Percentiles rank a stretch among this genome's conserved stretches.
These are phyloP conservation scores for Mollisia scopiformis DNA, from an alignment of 2,329 filamentous ascomycete species.

Conservation along the genomic window DNA sequence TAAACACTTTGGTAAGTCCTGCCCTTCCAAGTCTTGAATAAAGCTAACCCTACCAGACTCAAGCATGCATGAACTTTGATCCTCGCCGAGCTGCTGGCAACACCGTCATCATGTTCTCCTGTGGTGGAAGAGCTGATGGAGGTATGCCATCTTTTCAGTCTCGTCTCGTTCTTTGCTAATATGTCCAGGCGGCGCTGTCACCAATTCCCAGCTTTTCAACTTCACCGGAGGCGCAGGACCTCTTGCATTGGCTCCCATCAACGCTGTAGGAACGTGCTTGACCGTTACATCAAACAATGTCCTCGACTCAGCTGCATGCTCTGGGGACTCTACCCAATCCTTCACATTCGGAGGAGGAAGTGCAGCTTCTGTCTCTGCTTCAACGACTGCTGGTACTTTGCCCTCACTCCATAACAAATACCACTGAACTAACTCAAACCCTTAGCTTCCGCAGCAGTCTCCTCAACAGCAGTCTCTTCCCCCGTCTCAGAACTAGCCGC, in stretches of 20 bases:
- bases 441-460: not conserved
- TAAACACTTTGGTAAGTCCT: slow-evolving; percentile 51
- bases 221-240: slow-evolving; percentile 47
- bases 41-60: slow-evolving; percentile 42
- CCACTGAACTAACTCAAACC: not conserved
- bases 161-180: slow-evolving; percentile 10
- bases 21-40: no score
- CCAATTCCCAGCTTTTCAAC: slow-evolving; percentile 54
- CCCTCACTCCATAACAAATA: not conserved
- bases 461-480: slow-evolving; percentile 3
- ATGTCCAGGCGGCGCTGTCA: slow-evolving; percentile 46
- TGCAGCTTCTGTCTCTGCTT: not conserved
- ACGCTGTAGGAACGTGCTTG: slow-evolving; percentile 50
- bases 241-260: slow-evolving; percentile 48
- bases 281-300: slow-evolving; percentile 45
- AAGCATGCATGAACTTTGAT: slow-evolving; percentile 63
- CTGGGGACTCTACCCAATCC: slow-evolving; percentile 44
- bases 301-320: slow-evolving; percentile 49
- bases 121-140: slow-evolving; percentile 59
- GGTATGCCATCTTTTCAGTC: slow-evolving; percentile 32
- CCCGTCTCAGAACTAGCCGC: slow-evolving; percentile 1
- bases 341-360: slow-evolving; percentile 41
- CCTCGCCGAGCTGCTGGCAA: slow-evolving; percentile 52
- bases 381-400: not conserved
- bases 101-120: slow-evolving; percentile 60